phyloP scores from a whole-genome alignment of 495 filamentous ascomycete genomes.

The Penicillium goetzii region DNA sequence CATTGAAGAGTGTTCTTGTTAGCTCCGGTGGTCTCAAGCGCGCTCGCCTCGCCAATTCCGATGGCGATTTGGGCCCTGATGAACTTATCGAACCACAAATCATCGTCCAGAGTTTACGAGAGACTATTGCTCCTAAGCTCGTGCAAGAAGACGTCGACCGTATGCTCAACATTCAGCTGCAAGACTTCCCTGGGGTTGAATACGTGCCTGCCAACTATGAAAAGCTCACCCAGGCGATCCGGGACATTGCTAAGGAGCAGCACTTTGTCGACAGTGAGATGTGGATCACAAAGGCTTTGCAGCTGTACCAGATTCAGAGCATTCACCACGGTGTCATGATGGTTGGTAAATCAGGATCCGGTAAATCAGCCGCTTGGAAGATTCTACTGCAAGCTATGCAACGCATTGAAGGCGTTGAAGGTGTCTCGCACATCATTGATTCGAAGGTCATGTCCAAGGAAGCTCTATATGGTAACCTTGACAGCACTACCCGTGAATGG shows the following conservation, averaged over 20 bases:
- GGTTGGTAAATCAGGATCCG: slow-evolving; percentile 93
- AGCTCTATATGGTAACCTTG: slow-evolving; percentile 88
- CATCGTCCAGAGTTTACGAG: slow-evolving; percentile 95
- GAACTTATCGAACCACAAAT: slow-evolving; percentile 93
- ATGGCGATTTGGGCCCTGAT: slow-evolving; percentile 64
- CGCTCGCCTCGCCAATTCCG: slow-evolving; percentile 65
- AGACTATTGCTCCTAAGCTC: slow-evolving; percentile 97
- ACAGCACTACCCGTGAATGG: slow-evolving; percentile 97
- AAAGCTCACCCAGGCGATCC: slow-evolving; percentile 78
- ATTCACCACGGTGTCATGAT: slow-evolving; percentile 99
- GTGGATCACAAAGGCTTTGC: slow-evolving; percentile 96
- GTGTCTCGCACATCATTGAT: slow-evolving; percentile 96
- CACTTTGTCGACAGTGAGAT: slow-evolving; percentile 86
- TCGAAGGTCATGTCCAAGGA: slow-evolving; percentile 99
- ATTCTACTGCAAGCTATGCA: slow-evolving; percentile 92
- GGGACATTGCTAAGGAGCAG: slow-evolving; percentile 75
- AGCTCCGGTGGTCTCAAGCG: slow-evolving; percentile 97
- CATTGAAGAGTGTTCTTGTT: slow-evolving; percentile 95
- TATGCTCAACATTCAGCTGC: slow-evolving; percentile 81
- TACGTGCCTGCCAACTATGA: slow-evolving; percentile 88
- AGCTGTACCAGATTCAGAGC: slow-evolving; percentile 95
- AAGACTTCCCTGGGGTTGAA: slow-evolving; percentile 89
- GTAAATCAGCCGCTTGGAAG: slow-evolving; percentile 94
- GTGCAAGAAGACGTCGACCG: slow-evolving; percentile 86
- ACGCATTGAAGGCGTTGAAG: slow-evolving; percentile 85